Base-by-base conservation (phyloP, 768 basidiomycete genomes). In the Cantharellus anzutake region DNA sequence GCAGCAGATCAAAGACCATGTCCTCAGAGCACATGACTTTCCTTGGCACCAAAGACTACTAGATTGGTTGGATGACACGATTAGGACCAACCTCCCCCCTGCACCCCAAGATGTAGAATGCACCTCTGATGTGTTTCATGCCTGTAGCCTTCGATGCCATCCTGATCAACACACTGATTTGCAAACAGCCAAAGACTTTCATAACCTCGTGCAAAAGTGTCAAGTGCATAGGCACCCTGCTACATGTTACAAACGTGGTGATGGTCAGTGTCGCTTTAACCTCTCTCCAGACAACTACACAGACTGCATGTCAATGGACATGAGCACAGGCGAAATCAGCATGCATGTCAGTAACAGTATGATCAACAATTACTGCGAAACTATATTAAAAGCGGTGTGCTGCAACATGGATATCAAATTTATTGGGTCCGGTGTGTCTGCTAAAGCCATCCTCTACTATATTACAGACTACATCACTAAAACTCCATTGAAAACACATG, bases 381-480 rank as follows among this genome's bases (percentile, higher is more conserved):
- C 70, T 0, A 74, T 77, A 0, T 4, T 76, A 1, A 41, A 67
- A n/a, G 63, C 66, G 0, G 60, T 76, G 0, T 59, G 70, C 0
- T 73, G 73, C 51, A 78, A 78, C 57, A 75, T 75, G 71, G 76
- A 78, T 57, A 73, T 78, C 1, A 74, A 76, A 60, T 74, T 71
- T 51, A 70, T 78, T 11, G 70, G 70, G 0, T 75, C 74, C 0
- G 76, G 76, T 0, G 44, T 64, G 3, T 60, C 69, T 0, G 73
- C 74, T 1, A 76, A 77, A 59, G 75, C 76, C 0, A 61, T 75
- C 0, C 42, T 74, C 2, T 74, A 73, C 59, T 78, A 77, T 57
- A 73, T 77, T 20, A 77, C 76, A 0, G 70, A 77, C 59, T 77
- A 78, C 57, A 76, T 78, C 14, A 72, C 75, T 0, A 78, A 78